Conservation (phyloP, 208 protist genomes). For the Phytomonas serpens region DNA sequence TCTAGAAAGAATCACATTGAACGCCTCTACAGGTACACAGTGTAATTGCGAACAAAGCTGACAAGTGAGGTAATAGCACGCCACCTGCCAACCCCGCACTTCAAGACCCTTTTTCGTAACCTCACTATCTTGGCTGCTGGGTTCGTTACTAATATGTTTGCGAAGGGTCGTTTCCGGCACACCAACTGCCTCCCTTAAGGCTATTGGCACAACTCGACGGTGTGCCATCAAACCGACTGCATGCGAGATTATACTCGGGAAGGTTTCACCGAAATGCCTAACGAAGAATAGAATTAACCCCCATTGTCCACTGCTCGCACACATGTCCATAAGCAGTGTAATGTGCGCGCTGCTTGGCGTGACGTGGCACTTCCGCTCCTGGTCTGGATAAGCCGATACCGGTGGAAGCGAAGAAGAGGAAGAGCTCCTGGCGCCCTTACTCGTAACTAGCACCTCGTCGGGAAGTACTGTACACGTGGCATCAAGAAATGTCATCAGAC, state of each 20-base stretch:
- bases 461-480: constrained; percentile 19
- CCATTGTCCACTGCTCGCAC: constrained; percentile 40
- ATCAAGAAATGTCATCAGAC: constrained; percentile 40
- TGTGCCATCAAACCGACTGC: constrained; percentile 22
- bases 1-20: constrained; percentile 51
- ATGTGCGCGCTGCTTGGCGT: constrained; percentile 43
- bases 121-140: neutral
- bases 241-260: constrained; percentile 27
- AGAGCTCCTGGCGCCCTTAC: neutral
- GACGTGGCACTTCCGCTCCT: constrained; percentile 2
- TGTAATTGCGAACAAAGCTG: constrained; percentile 2
- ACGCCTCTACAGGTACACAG: constrained; percentile 57
- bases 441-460: constrained; percentile 5
- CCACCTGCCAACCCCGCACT: constrained; percentile 21
- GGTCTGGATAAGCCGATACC: neutral
- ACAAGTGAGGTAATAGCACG: constrained; percentile 30
- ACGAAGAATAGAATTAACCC: constrained; percentile 32
- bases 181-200: neutral
- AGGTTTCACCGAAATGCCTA: constrained; percentile 27
- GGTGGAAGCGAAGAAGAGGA: constrained; percentile 3
- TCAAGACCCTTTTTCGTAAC: neutral
- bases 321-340: constrained; percentile 41
- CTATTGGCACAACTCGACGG: constrained; percentile 6
- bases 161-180: neutral
- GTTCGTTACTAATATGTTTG: neutral